These are phyloP conservation scores for Salix caprea DNA, from an alignment of 345 rosid genomes.

Conservation along the genomic window DNA sequence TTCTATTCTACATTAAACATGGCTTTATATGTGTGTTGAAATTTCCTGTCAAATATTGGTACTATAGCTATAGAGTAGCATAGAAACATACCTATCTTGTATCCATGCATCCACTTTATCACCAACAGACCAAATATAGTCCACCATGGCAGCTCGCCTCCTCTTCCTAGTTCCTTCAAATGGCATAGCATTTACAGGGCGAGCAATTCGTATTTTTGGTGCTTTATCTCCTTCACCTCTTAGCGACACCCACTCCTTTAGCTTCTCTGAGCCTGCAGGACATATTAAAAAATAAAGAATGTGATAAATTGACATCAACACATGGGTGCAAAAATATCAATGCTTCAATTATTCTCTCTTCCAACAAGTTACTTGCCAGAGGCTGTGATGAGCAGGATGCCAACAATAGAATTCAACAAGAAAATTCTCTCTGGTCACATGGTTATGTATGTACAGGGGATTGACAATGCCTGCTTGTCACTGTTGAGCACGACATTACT, in stretches of 20 bases:
- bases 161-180: slow-evolving; percentile 95
- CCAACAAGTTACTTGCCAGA: background rate
- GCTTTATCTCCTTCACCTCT: slow-evolving; percentile 49
- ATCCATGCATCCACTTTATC: slow-evolving; percentile 90
- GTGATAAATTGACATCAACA: background rate
- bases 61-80: background rate
- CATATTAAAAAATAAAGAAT: background rate
- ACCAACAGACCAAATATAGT: slow-evolving; percentile 76
- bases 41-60: background rate
- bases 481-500: background rate
- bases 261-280: slow-evolving; percentile 55
- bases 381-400: background rate
- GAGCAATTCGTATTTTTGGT: slow-evolving; percentile 74
- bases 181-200: slow-evolving; percentile 58
- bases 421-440: background rate
- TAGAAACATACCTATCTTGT: slow-evolving; percentile 55
- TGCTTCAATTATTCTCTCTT: background rate
- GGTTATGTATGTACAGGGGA: background rate
- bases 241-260: slow-evolving; percentile 87
- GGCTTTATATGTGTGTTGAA: background rate
- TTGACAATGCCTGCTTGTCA: background rate
- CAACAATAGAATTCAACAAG: background rate
- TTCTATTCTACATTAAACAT: too few species aligned
- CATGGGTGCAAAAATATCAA: background rate
- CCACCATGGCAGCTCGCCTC: slow-evolving; percentile 73